Percentiles rank a stretch among this genome's conserved stretches.
Conservation (phyloP, 78 protist genomes). For the Chrysochromulina tobinii region DNA sequence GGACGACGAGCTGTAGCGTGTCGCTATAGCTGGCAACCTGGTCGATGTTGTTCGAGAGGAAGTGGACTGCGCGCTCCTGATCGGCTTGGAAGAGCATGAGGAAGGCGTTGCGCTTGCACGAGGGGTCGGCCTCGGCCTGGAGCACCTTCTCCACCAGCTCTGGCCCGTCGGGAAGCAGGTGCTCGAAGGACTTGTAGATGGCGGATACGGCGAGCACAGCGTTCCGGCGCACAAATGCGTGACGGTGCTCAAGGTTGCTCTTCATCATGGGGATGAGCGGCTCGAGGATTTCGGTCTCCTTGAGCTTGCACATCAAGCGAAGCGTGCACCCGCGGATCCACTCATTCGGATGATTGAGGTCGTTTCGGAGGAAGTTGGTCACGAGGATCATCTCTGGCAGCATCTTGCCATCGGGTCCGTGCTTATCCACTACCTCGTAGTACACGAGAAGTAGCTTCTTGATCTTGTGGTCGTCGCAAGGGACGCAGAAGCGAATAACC, state of each 20-base stretch:
- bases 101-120: constrained; percentile 94
- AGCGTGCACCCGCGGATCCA: constrained; percentile 91
- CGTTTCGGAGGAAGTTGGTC: constrained; percentile 44
- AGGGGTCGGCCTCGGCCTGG: constrained; percentile 66
- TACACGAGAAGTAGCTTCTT: constrained; percentile 92
- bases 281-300: constrained; percentile 88
- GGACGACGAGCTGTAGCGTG: constrained; percentile 86
- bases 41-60: constrained; percentile 58
- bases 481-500: constrained; percentile 84
- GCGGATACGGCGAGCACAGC: constrained; percentile 90
- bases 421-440: constrained; percentile 92
- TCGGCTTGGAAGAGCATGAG: constrained; percentile 87
- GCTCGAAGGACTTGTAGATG: constrained; percentile 64
- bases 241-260: constrained; percentile 82
- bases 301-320: constrained; percentile 89
- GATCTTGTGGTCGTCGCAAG: constrained; percentile 78
- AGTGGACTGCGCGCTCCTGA: constrained; percentile 86
- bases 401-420: constrained; percentile 84
- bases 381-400: constrained; percentile 92
- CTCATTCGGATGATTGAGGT: constrained; percentile 93
- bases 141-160: constrained; percentile 77
- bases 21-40: constrained; percentile 75
- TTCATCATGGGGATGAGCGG: constrained; percentile 75
- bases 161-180: constrained; percentile 92
- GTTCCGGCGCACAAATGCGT: constrained; percentile 72